Base-by-base conservation (phyloP, 164 flowering plant species). In the Buxus sempervirens region DNA sequence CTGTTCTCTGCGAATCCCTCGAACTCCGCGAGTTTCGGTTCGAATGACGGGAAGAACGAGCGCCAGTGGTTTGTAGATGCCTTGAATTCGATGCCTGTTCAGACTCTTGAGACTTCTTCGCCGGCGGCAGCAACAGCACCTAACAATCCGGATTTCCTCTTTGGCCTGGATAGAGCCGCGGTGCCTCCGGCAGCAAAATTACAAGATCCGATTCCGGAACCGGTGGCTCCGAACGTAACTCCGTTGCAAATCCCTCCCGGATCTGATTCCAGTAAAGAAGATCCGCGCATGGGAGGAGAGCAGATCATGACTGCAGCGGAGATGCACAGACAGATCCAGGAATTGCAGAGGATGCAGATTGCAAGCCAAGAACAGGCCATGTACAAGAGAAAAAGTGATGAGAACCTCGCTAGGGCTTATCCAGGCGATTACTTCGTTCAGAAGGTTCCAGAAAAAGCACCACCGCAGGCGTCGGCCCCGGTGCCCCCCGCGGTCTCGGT, bases 1-100 rank as follows among this genome's bases (percentile, higher is more conserved):
- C 66, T 89, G 19, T 88, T 91, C 38, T 77, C 77, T 0, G 25
- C 69, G 19, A 72, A 32, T 13, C 25, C 67, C 28, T 51, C 73
- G 8, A 69, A 70, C 2, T 41, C 68, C 3, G 18, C 75, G 56
- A 74, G 74, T 60, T 75, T 72, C 48, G 73, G 70, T 4, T 71
- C 80, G 16, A 67, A 42, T 26, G 82, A 79, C 16, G 42, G 70
- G 4, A 86, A 83, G 49, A 49, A 86, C 45, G 91, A 86, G 54
- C 73, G 82, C 55, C 84, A 85, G 70, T 82, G 94, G 90, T 87
- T 90, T 69, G 92, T 89, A 0, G 95, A 91, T 20, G 91, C 93
- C 9, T 64, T 91, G 68, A 89, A 91, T 72, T 84, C 93, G 0
- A 87, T 78, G n/a, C 81, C 73, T 69, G 68, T 75, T 42, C 82